A percentile compares a stretch with the other conserved stretches of the same genome.
phyloP scores from a whole-genome alignment of 2,329 filamentous ascomycete species.

The Bipolaris cookei region DNA sequence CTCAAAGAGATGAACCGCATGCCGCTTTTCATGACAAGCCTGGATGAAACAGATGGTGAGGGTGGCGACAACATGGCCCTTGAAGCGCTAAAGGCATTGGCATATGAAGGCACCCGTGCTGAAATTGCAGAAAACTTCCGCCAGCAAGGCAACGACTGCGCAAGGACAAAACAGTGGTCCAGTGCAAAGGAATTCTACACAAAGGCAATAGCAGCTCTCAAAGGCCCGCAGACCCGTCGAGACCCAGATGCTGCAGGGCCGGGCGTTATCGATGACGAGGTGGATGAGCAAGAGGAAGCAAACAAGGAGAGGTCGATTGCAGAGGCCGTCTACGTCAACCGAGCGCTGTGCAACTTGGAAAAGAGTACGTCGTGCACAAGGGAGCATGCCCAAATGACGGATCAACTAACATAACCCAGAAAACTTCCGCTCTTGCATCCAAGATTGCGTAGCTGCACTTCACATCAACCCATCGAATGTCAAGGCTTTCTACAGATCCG shows the following conservation, averaged over 20 bases:
- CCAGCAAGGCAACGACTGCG: constrained; percentile 89
- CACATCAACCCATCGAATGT: constrained; percentile 79
- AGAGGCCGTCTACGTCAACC: constrained; percentile 82
- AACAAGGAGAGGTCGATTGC: constrained; percentile 68
- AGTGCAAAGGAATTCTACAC: constrained; percentile 92
- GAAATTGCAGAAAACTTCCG: constrained; percentile 87
- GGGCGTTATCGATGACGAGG: constrained; percentile 54
- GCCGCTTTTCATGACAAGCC: constrained; percentile 94
- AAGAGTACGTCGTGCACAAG: constrained; percentile 61
- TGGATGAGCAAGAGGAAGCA: constrained; percentile 66
- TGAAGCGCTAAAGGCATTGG: constrained; percentile 86
- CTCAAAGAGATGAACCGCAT: constrained; percentile 69
- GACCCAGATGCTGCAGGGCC: constrained; percentile 50
- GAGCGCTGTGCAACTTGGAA: constrained; percentile 87
- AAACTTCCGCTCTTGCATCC: constrained; percentile 86
- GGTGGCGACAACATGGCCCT: constrained; percentile 79
- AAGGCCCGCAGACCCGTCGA: constrained; percentile 59
- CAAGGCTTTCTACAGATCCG: constrained; percentile 90
- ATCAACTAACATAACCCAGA: constrained; percentile 50
- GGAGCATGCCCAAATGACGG: not conserved
- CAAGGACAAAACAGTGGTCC: constrained; percentile 72
- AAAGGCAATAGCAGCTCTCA: constrained; percentile 79
- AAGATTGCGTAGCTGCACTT: constrained; percentile 82
- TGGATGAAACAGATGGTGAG: constrained; percentile 67
- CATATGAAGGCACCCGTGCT: constrained; percentile 87